Base-by-base conservation (phyloP, 371 early-diverging fungal genomes). In the Mucor piriformis region DNA sequence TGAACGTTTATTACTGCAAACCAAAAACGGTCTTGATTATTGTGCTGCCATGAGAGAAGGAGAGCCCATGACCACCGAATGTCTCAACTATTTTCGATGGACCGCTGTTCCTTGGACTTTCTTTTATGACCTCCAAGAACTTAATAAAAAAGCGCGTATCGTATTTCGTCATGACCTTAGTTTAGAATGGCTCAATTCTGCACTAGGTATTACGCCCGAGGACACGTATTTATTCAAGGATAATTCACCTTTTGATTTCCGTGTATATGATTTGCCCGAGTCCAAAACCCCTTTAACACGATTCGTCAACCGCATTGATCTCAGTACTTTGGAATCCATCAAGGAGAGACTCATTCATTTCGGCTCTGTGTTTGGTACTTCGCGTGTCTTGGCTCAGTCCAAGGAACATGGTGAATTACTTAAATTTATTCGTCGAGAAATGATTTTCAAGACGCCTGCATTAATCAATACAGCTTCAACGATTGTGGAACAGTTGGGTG, bases 41-140 rank as follows among this genome's bases (percentile, higher is more conserved):
- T 85, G 86, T 54, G 63, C 59, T 18, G 24, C 40, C 25, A 49
- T 84, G 6, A 71, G 63, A 10, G 53, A 58, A 2, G 72, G 68
- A 27, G 73, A 71, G 27, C 79, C 86, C 2, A 42, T 78, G 1
- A 83, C 83, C 1, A 63, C 70, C 20, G 86, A 85, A 52, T 85
- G 86, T 53, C 73, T 85, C 27, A 81, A 81, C 54, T 83, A 82
- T 54, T 72, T 64, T 53, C 72, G 75, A 0, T 85, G 83, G 83
- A 85, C 85, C 12, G 57, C 59, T 13, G 72, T 77, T 16, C 85
- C 85, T 1, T 85, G 85, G 85, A 72, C 79, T 2, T 85, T 82
- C 50, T 83, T 85, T 61, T 83, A 78, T 57, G 71, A 83, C 53
- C 66, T 85, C 55, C 59, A 38, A 0, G 66, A 64, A 47, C 66